Conservation (phyloP, 371 early-diverging fungal genomes). For the Syncephalis plumigaleata region DNA sequence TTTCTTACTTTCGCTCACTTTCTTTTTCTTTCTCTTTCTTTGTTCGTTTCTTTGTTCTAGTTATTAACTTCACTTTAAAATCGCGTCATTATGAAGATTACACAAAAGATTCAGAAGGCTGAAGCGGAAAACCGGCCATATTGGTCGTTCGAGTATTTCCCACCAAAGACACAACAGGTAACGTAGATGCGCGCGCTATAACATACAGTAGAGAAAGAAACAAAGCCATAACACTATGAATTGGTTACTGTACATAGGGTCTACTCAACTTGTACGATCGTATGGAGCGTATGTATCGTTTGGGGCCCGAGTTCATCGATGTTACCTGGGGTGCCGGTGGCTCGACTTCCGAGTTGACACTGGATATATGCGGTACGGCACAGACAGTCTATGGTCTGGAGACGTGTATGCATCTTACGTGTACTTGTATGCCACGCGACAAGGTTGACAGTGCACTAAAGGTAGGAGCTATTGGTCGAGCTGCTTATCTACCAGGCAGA, state of each 20-base stretch:
- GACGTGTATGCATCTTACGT: constrained; percentile 84
- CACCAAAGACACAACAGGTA: constrained; percentile 70
- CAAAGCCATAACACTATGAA: too few species aligned
- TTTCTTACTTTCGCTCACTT: too few species aligned
- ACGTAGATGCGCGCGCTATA: not conserved
- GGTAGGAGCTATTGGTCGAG: constrained; percentile 7
- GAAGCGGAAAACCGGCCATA: constrained; percentile 31
- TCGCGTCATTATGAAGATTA: constrained; percentile 51
- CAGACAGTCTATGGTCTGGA: constrained; percentile 79
- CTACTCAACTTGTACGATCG: constrained; percentile 79
- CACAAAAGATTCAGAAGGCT: constrained; percentile 39
- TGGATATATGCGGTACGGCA: constrained; percentile 63
- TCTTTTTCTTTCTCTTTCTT: too few species aligned
- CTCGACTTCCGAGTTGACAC: constrained; percentile 59
- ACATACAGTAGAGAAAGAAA: not conserved
- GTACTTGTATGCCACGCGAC: constrained; percentile 77
- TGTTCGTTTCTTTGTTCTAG: too few species aligned
- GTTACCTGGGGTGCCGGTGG: constrained; percentile 93
- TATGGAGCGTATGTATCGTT: constrained; percentile 72
- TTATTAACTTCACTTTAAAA: too few species aligned
- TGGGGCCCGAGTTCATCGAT: constrained; percentile 86
- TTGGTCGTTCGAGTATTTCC: constrained; percentile 89
- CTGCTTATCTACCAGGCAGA: not conserved
- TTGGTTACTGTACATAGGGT: constrained; percentile 19
- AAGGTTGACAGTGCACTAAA: constrained; percentile 60